Percentiles rank a stretch among this genome's conserved stretches.
These are phyloP conservation scores for Periconia digitata DNA, from an alignment of 2,329 filamentous ascomycete genomes.

Conservation along the genomic window DNA sequence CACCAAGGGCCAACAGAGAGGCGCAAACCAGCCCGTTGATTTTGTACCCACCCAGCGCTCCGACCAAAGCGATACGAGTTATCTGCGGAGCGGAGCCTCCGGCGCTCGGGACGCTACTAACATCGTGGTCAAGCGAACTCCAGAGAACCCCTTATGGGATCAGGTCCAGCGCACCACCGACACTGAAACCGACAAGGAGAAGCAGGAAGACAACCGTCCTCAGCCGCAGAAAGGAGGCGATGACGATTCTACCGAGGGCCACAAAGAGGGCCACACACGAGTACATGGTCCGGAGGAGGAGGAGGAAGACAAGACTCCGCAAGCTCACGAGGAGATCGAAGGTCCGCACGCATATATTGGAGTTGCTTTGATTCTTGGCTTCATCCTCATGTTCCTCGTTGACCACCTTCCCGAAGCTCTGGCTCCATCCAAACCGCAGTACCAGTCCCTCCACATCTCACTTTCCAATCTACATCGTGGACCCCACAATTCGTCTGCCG, in stretches of 20 bases:
- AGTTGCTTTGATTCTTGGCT: slow-evolving; percentile 81
- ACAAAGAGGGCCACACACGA: slow-evolving; percentile 40
- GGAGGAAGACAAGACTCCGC: slow-evolving; percentile 40
- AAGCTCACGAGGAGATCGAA: slow-evolving; percentile 46
- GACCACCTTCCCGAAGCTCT: slow-evolving; percentile 55
- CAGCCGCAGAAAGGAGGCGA: slow-evolving; percentile 39
- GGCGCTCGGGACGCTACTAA: slow-evolving; percentile 20
- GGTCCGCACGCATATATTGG: slow-evolving; percentile 80
- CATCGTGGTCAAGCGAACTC: slow-evolving; percentile 24
- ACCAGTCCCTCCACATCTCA: slow-evolving; percentile 80
- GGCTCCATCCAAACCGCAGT: slow-evolving; percentile 58
- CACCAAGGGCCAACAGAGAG: slow-evolving; percentile 28
- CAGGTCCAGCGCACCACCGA: slow-evolving; percentile 18
- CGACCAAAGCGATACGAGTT: slow-evolving; percentile 16
- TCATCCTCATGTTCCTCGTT: slow-evolving; percentile 95
- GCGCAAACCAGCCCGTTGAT: slow-evolving; percentile 23
- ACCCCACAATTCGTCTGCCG: slow-evolving; percentile 43
- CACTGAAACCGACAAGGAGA: slow-evolving; percentile 14
- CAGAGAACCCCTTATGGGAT: slow-evolving; percentile 21
- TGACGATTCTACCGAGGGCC: slow-evolving; percentile 42
- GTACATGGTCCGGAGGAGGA: slow-evolving; percentile 36
- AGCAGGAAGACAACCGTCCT: slow-evolving; percentile 24
- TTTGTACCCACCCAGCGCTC: slow-evolving; percentile 24
- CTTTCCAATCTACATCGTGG: slow-evolving; percentile 73
- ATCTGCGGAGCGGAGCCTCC: slow-evolving; percentile 17